A percentile compares a stretch with the other conserved stretches of the same genome.
Evolutionary conservation across 768 basidiomycete species (phyloP).

Genomic region (Termitomyces eurrhizus): DNA sequence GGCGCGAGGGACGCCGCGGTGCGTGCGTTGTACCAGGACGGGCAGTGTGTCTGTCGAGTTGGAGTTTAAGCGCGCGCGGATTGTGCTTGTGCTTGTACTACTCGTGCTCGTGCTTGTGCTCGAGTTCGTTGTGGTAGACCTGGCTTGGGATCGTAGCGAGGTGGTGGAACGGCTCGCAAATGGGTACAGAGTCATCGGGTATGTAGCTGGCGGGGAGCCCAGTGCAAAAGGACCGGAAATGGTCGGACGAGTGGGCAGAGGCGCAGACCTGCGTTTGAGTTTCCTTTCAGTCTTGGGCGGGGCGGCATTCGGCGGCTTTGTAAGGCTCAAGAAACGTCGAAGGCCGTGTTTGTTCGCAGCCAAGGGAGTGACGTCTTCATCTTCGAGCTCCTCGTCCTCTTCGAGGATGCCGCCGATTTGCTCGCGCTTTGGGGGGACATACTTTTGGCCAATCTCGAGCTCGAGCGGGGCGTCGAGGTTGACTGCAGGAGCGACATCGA

Average conservation of each 20-base stretch:
- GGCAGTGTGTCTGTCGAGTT: slow-evolving; percentile 9
- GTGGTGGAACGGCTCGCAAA: slow-evolving; percentile 9
- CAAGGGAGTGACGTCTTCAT: slow-evolving; percentile 8
- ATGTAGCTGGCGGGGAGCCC: slow-evolving; percentile 26
- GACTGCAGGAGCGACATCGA: background rate
- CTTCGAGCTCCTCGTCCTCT: slow-evolving; percentile 17
- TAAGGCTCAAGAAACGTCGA: slow-evolving; percentile 32
- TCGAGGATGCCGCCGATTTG: slow-evolving; percentile 14
- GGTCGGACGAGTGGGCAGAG: slow-evolving; percentile 23
- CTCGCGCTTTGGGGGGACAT: slow-evolving; percentile 1
- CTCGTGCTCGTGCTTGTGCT: background rate
- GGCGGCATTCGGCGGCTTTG: slow-evolving; percentile 13
- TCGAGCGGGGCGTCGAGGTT: slow-evolving; percentile 13
- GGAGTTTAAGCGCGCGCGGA: slow-evolving; percentile 12
- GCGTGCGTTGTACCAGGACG: background rate
- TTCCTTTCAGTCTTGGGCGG: background rate
- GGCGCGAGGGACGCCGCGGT: background rate
- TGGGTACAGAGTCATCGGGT: slow-evolving; percentile 6
- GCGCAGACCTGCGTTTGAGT: slow-evolving; percentile 8
- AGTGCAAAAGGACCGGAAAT: slow-evolving; percentile 47
- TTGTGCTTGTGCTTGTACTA: background rate
- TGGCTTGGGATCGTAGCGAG: slow-evolving; percentile 12
- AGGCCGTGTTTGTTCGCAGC: slow-evolving; percentile 18
- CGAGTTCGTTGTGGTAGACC: background rate
- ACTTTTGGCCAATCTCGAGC: slow-evolving; percentile 13